Percentiles rank a stretch among this genome's conserved stretches.
Evolutionary conservation across 2,329 filamentous ascomycete species (phyloP).

Genomic region (Neocatenulostroma microsporum): DNA sequence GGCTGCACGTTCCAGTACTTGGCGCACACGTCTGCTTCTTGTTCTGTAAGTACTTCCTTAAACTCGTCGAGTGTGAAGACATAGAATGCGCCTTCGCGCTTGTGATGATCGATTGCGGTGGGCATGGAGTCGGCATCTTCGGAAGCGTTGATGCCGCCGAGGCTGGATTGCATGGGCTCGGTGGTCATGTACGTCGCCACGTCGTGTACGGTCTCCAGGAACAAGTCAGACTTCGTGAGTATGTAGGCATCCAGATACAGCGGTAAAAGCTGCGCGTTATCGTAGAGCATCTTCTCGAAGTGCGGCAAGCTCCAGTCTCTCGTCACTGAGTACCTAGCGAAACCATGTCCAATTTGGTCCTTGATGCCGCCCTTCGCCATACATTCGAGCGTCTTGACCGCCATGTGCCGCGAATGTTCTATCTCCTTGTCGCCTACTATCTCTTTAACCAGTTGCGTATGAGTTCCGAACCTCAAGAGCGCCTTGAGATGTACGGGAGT

Average conservation of each 20-base stretch:
- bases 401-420: constrained; percentile 66
- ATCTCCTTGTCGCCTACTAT: constrained; percentile 82
- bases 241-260: constrained; percentile 84
- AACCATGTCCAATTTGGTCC: constrained; percentile 70
- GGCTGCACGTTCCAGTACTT: constrained; percentile 76
- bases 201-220: constrained; percentile 71
- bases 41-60: constrained; percentile 61
- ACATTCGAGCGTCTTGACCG: constrained; percentile 66
- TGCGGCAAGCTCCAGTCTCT: constrained; percentile 89
- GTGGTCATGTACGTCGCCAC: constrained; percentile 79
- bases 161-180: constrained; percentile 55
- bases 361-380: constrained; percentile 68
- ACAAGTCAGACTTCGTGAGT: constrained; percentile 57
- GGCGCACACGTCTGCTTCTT: constrained; percentile 65
- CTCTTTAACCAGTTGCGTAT: constrained; percentile 65
- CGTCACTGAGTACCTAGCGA: constrained; percentile 81
- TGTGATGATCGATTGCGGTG: constrained; percentile 65
- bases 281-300: constrained; percentile 95
- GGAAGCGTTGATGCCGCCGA: constrained; percentile 75
- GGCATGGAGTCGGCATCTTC: constrained; percentile 85
- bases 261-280: constrained; percentile 77
- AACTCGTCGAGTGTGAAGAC: constrained; percentile 89
- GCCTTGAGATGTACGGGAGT: constrained; percentile 81
- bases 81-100: constrained; percentile 88
- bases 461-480: constrained; percentile 64